Base-by-base conservation (phyloP, 78 protist species). In the Mastigamoeba balamuthi region DNA sequence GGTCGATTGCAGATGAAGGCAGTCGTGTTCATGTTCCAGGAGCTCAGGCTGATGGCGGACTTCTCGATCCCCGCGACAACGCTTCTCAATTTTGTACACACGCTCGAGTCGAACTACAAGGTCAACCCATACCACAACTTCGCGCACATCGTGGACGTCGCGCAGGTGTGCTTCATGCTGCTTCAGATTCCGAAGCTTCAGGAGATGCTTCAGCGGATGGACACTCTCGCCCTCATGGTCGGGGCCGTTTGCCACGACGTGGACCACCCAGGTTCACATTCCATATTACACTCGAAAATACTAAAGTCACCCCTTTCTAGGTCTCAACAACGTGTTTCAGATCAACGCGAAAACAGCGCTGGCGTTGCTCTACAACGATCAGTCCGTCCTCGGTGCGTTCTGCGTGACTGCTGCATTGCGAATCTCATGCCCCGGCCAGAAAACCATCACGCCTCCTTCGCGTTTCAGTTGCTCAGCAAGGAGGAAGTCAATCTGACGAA, bases 221-320 rank as follows among this genome's bases (percentile, higher is more conserved):
- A 58, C 66, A n/a, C 27, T 28, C 28, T 33, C 10, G 27, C 72
- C 27, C 0, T 78, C 35, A 6, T 78, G 17, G n/a, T 73, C 44
- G 67, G 78, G 25, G 75, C 83, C 9, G 10, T 78, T n/a, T 58
- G 67, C 28, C 83, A 78, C 72, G 83, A 78, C 35, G 33, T 72
- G 5, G 66, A 2, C 9, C 83, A 78, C 39, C 83, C 83, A 2
- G 66, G n/a, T n/a, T n/a, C n/a, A n/a, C n/a, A n/a, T n/a, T n/a
- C n/a, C n/a, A n/a, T n/a, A n/a, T n/a, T n/a, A n/a, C n/a, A n/a
- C n/a, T n/a, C n/a, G n/a, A n/a, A n/a, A n/a, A n/a, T n/a, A n/a
- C n/a, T n/a, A n/a, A n/a, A n/a, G n/a, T n/a, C n/a, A n/a, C n/a
- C n/a, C n/a, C n/a, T n/a, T n/a, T n/a, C n/a, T n/a, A n/a, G n/a